phyloP scores from a whole-genome alignment of 176 grass and related monocot genomes.

The maize (Zea mays) region Zm-B73-REFERENCE-NAM-5.0 NC_050101.1:143563001-143563500 shows the following conservation, averaged over 20 bases:
- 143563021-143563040: slow-evolving; percentile 68
- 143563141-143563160: slow-evolving; percentile 30
- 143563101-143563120: neutral
- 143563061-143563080: slow-evolving; percentile 75
- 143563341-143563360: slow-evolving; percentile 68
- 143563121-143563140: neutral
- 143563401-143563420: slow-evolving; percentile 78
- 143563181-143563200: slow-evolving; percentile 61
- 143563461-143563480: neutral
- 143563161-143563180: slow-evolving; percentile 78
- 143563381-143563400: slow-evolving; percentile 68
- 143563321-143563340: slow-evolving; percentile 66
- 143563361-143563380: slow-evolving; percentile 75
- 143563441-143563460: slow-evolving; percentile 64
- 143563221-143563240: slow-evolving; percentile 34
- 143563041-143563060: slow-evolving; percentile 65
- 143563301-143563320: slow-evolving; percentile 46
- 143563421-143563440: slow-evolving; percentile 55
- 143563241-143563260: no score
- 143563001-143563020: slow-evolving; percentile 12
- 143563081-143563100: slow-evolving; percentile 39
- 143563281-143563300: slow-evolving; percentile 23
- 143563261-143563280: neutral
- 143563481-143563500: neutral
- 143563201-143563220: slow-evolving; percentile 80